Percentiles rank a stretch among this genome's conserved stretches.
These are phyloP conservation scores for Jaltomata sinuosa DNA, from an alignment of 257 asterid species.

Conservation along the genomic window DNA sequence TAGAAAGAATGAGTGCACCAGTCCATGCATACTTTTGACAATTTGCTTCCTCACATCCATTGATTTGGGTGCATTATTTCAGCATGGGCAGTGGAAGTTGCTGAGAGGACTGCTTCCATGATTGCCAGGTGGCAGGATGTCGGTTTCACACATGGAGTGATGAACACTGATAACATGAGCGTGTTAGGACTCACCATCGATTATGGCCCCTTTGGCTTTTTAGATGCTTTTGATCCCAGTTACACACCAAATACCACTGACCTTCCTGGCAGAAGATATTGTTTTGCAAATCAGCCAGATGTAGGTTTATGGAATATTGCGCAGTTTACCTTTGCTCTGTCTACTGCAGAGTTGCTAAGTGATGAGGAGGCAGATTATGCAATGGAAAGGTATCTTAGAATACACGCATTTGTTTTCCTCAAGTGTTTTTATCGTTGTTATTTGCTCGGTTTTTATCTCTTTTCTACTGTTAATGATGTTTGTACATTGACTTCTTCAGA, in stretches of 20 bases:
- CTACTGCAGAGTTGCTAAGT: conserved; percentile 62
- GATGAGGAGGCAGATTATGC: conserved; percentile 78
- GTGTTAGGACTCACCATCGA: conserved; percentile 88
- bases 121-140: conserved; percentile 96
- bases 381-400: conserved; percentile 60
- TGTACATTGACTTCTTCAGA: conserved; percentile 18
- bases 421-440: not conserved
- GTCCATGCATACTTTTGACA: not conserved
- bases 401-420: not conserved
- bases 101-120: conserved; percentile 89
- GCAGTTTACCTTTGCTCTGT: conserved; percentile 62
- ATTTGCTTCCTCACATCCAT: not conserved
- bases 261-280: conserved; percentile 96
- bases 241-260: conserved; percentile 98
- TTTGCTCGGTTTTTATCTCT: not conserved
- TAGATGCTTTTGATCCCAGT: conserved; percentile 96
- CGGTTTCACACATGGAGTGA: conserved; percentile 97
- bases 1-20: not conserved
- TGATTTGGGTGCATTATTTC: conserved; percentile 14
- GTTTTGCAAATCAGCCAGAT: conserved; percentile 99
- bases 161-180: conserved; percentile 98
- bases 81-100: conserved; percentile 98
- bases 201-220: conserved; percentile 95
- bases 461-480: not conserved
- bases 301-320: conserved; percentile 94